Evolutionary conservation across 805 yeast species (phyloP), one percentile per base, ranked within the genome.

Genomic region (Zygosaccharomyces bailii): DNA sequence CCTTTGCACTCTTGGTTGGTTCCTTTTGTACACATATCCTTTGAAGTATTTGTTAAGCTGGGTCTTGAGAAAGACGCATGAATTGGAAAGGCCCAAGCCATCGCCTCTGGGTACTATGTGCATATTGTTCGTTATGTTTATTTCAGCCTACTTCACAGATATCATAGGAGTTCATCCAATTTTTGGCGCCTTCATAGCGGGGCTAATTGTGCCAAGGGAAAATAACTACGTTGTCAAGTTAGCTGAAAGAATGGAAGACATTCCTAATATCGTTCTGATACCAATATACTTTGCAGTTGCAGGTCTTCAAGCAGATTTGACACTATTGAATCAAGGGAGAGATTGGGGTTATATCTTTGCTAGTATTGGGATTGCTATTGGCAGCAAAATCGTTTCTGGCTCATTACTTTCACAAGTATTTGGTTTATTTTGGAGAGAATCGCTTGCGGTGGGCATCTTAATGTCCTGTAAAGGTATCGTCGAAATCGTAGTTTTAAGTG

Each of bases 401-500:
- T 65, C 78, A 24, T 49, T 80, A 9, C 82, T 84, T 30, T 82
- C 90, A 2, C 79, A 73, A 51, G 46, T 78, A 32, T 74, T 74
- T 60, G 86, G 84, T 1, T 65, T 85, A 39, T 71, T 72, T 39
- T 81, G 86, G 84, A 75, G 90, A 60, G 93, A 86, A 60, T 76
- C 88, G 2, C 60, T 80, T 27, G 72, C 90, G 2, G 91, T 84
- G 30, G 95, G 95, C 42, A 75, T 84, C 18, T 70, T 86, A 53
- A 86, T 86, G 93, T 84, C 91, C 5, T 86, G 95, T 72, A 86
- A 86, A 64, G 95, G 95, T 64, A 84, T 85, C 51, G 93, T 85
- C 18, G 95, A 85, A 64, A 82, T 85, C 60, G 90, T 85, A 33
- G 93, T 85, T 16, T 69, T 85, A 51, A 80, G 78, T 33, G 79